Percentiles rank a stretch among this genome's conserved stretches.
These are phyloP conservation scores for Exophiala oligosperma DNA, from an alignment of 2,329 filamentous ascomycete genomes.

Conservation along the genomic window DNA sequence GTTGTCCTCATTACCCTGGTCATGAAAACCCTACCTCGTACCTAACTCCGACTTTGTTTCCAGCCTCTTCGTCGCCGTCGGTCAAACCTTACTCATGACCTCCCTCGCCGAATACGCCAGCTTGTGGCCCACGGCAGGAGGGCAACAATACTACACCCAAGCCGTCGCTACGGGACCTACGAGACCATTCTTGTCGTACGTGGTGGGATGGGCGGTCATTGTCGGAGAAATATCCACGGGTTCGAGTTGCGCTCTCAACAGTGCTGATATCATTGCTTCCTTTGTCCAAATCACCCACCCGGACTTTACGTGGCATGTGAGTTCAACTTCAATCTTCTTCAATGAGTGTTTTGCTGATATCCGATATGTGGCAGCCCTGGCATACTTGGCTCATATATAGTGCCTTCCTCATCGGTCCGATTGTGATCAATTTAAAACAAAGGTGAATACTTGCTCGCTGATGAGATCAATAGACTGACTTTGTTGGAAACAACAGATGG, in stretches of 20 bases:
- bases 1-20: neutral
- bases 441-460: neutral
- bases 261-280: conserved; percentile 22
- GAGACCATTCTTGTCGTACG: conserved; percentile 19
- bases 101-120: conserved; percentile 22
- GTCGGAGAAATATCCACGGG: conserved; percentile 24
- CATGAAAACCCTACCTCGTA: neutral
- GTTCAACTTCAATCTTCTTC: neutral
- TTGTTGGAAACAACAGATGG: conserved; percentile 8
- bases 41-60: neutral
- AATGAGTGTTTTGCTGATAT: conserved; percentile 1
- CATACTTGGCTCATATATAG: conserved; percentile 25
- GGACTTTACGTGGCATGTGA: conserved; percentile 19
- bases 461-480: neutral
- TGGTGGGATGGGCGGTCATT: conserved; percentile 24
- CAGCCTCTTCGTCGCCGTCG: conserved; percentile 21
- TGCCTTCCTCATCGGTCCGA: conserved; percentile 21
- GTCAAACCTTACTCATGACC: conserved; percentile 23
- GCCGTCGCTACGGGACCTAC: conserved; percentile 18
- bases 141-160: conserved; percentile 25
- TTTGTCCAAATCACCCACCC: conserved; percentile 24
- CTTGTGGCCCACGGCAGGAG: conserved; percentile 24
- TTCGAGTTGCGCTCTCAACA: conserved; percentile 23
- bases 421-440: conserved; percentile 22
- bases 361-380: conserved; percentile 6